A percentile compares a stretch with the other conserved stretches of the same genome.
These are phyloP conservation scores for Nannochloris sp. DNA, from an alignment of 139 green algal species.

Conservation along the genomic window DNA sequence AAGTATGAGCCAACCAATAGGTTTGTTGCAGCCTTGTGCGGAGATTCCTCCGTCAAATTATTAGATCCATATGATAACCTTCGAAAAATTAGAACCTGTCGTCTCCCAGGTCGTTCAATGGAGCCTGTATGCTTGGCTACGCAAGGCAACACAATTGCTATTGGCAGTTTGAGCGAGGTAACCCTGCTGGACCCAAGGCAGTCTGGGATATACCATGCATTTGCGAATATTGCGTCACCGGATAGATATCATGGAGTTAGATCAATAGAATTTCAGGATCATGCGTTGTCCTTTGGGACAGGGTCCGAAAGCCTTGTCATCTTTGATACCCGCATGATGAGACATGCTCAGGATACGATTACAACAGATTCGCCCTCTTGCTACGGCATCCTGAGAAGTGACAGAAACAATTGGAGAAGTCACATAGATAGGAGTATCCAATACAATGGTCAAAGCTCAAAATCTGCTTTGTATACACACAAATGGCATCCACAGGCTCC, in stretches of 20 bases:
- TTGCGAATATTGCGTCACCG: constrained; percentile 2
- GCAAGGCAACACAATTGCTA: constrained; percentile 25
- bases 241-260: constrained; percentile 38
- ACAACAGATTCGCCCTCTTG: too few species aligned
- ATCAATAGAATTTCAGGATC: constrained; percentile 38
- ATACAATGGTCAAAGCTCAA: not conserved
- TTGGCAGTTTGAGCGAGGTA: constrained; percentile 37
- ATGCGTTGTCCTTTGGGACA: constrained; percentile 47
- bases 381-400: too few species aligned
- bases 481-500: constrained; percentile 43
- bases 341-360: too few species aligned
- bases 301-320: constrained; percentile 44
- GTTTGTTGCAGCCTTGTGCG: constrained; percentile 24
- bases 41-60: constrained; percentile 27
- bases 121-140: constrained; percentile 50
- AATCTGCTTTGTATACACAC: constrained; percentile 52
- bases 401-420: too few species aligned
- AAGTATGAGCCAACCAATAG: constrained; percentile 11
- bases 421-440: too few species aligned
- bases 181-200: constrained; percentile 37
- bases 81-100: constrained; percentile 6
- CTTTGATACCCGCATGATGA: constrained; percentile 21
- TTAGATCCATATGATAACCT: constrained; percentile 20
- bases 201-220: not conserved
- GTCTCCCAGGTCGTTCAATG: not conserved